Conservation (phyloP, 1,284 basidiomycete genomes). For the Hymenochaete sp. region DNA sequence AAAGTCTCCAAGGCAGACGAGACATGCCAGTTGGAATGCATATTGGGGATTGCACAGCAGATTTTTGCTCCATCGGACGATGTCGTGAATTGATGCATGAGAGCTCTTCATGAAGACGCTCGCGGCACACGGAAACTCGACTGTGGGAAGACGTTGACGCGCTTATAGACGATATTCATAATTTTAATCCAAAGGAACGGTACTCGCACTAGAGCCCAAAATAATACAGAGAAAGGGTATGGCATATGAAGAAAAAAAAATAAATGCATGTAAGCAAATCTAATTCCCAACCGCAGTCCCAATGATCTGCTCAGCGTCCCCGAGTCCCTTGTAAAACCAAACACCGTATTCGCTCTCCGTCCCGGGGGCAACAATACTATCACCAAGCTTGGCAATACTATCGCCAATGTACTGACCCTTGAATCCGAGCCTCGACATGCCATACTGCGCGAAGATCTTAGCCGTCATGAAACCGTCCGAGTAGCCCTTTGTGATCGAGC, state of each 20-base stretch:
- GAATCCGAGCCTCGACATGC: slow-evolving; percentile 57
- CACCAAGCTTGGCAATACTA: slow-evolving; percentile 32
- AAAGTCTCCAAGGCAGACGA: slow-evolving; percentile 66
- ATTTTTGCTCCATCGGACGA: not conserved
- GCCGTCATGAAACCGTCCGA: slow-evolving; percentile 56
- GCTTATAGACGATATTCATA: too few species aligned
- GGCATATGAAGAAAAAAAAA: slow-evolving; percentile 1
- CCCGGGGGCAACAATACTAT: slow-evolving; percentile 29
- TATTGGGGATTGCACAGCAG: slow-evolving; percentile 1
- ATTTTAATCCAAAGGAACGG: too few species aligned
- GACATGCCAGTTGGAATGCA: slow-evolving; percentile 34
- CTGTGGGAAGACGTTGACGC: too few species aligned
- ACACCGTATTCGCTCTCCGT: slow-evolving; percentile 37
- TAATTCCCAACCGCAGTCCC: not conserved
- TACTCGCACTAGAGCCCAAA: not conserved
- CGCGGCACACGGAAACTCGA: too few species aligned
- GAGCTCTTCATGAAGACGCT: too few species aligned
- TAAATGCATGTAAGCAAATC: slow-evolving; percentile 2
- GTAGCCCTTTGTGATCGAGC: slow-evolving; percentile 41
- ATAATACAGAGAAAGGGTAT: not conserved
- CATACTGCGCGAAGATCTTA: slow-evolving; percentile 48
- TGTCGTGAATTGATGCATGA: not conserved
- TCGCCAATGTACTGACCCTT: slow-evolving; percentile 53
- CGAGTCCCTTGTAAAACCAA: slow-evolving; percentile 40
- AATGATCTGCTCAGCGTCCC: slow-evolving; percentile 32